Conservation (phyloP, 2,329 filamentous ascomycete genomes). For the Tolypocladium tropicale region DNA sequence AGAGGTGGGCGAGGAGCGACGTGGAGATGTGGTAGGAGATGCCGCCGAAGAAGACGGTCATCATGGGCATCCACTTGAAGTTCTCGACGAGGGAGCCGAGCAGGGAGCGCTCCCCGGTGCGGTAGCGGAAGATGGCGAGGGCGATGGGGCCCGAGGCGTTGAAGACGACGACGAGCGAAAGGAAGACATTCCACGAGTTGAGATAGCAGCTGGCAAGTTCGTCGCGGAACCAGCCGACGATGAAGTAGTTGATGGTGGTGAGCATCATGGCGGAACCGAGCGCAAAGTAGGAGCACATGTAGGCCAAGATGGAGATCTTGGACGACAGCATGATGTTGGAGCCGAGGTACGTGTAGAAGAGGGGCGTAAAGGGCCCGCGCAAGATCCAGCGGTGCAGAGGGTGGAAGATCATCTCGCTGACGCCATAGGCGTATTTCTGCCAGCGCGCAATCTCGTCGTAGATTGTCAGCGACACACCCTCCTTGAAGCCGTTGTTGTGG, state of each 20-base stretch:
- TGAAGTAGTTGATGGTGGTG: constrained; percentile 59
- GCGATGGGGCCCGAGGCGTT: constrained; percentile 49
- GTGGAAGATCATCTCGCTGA: constrained; percentile 61
- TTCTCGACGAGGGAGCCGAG: constrained; percentile 31
- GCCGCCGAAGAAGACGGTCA: constrained; percentile 33
- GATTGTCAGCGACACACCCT: constrained; percentile 62
- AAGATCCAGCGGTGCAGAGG: constrained; percentile 52
- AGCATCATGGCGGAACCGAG: constrained; percentile 58
- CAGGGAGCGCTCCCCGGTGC: constrained; percentile 42
- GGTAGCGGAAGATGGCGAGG: constrained; percentile 53
- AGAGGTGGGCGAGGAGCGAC: constrained; percentile 30
- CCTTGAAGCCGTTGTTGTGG: constrained; percentile 59
- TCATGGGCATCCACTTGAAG: constrained; percentile 51
- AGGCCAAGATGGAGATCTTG: constrained; percentile 62
- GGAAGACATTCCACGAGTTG: constrained; percentile 54
- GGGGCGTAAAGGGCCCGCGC: constrained; percentile 52
- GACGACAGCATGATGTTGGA: constrained; percentile 53
- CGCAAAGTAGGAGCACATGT: constrained; percentile 64
- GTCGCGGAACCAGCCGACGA: constrained; percentile 62
- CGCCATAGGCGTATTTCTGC: constrained; percentile 66
- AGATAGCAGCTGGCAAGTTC: constrained; percentile 57
- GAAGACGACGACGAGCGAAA: constrained; percentile 56
- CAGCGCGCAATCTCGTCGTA: constrained; percentile 63
- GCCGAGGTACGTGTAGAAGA: constrained; percentile 50
- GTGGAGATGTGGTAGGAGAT: constrained; percentile 30